phyloP scores from a whole-genome alignment of 805 yeast species.

The Wickerhamiella domercqiae region DNA sequence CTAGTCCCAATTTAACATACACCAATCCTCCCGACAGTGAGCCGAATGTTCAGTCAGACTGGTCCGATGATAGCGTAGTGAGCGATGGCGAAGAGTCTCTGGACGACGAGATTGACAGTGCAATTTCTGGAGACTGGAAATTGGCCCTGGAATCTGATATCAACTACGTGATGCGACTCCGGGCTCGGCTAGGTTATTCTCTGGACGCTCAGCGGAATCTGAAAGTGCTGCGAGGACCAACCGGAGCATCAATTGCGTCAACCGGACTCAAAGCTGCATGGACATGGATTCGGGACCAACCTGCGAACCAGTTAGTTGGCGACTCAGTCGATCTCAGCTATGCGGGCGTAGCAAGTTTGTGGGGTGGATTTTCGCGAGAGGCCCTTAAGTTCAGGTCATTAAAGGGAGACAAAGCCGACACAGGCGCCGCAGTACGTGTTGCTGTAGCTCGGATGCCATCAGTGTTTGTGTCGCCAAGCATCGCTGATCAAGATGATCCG shows the following conservation, averaged over 20 bases:
- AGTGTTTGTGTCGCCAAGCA: constrained; percentile 18
- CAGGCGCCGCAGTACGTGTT: constrained; percentile 36
- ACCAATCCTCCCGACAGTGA: too few relatives aligned
- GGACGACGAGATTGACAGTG: constrained; percentile 10
- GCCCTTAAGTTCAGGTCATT: constrained; percentile 16
- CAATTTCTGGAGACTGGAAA: constrained; percentile 14
- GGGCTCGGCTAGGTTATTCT: constrained; percentile 65
- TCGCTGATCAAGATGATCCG: constrained; percentile 23
- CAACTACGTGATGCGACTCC: constrained; percentile 48
- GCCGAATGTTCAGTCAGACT: constrained; percentile 2
- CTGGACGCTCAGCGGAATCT: constrained; percentile 51
- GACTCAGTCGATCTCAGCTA: constrained; percentile 66
- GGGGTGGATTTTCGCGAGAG: constrained; percentile 39
- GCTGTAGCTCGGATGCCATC: constrained; percentile 34
- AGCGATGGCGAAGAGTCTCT: constrained; percentile 2
- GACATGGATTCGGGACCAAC: constrained; percentile 78
- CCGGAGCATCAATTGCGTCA: constrained; percentile 30
- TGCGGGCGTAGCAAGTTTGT: constrained; percentile 77
- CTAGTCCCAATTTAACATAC: background rate
- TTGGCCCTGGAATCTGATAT: constrained; percentile 52
- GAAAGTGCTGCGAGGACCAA: constrained; percentile 24
- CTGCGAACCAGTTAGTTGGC: constrained; percentile 47
- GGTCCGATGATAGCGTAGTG: background rate
- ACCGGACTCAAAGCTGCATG: constrained; percentile 56
- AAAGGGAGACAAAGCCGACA: constrained; percentile 23